A percentile compares a stretch with the other conserved stretches of the same genome.
Conservation (phyloP, 257 asterid species). For the Lycium barbarum region DNA sequence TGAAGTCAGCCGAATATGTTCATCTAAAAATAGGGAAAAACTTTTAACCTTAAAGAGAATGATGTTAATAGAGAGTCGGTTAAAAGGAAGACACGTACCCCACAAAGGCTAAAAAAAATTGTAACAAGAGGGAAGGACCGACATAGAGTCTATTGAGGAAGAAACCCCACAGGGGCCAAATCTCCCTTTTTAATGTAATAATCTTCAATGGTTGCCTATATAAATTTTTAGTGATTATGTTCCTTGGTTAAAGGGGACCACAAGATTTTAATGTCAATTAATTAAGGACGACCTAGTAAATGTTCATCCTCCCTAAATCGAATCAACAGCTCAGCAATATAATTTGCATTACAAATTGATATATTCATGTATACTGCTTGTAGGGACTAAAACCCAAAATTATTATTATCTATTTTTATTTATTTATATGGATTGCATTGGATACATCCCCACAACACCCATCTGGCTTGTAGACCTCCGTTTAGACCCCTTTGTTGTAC, state of each 20-base stretch:
- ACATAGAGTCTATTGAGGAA: conserved; percentile 29
- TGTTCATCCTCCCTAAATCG: conserved; percentile 36
- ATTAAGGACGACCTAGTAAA: conserved; percentile 33
- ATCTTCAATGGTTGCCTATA: conserved; percentile 35
- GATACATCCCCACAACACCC: conserved; percentile 30
- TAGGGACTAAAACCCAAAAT: background rate
- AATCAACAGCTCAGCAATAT: conserved; percentile 40
- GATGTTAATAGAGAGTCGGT: background rate
- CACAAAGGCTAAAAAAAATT: background rate
- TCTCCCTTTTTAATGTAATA: conserved; percentile 27
- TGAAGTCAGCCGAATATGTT: background rate
- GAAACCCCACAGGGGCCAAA: background rate
- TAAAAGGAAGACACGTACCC: background rate
- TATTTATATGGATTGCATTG: conserved; percentile 24
- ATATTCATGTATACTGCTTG: conserved; percentile 10
- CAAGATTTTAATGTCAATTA: conserved; percentile 29
- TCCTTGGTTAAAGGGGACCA: conserved; percentile 43
- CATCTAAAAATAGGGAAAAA: background rate
- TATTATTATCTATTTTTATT: conserved; percentile 16
- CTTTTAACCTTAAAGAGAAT: background rate
- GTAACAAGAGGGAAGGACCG: conserved; percentile 34
- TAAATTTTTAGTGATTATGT: conserved; percentile 34
- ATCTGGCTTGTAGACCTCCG: conserved; percentile 28
- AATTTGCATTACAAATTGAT: conserved; percentile 20
- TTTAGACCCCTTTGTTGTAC: conserved; percentile 25